A percentile compares a stretch with the other conserved stretches of the same genome.
Evolutionary conservation across 2,329 filamentous ascomycete species (phyloP).

Genomic region (Daldinia eschscholtzii): DNA sequence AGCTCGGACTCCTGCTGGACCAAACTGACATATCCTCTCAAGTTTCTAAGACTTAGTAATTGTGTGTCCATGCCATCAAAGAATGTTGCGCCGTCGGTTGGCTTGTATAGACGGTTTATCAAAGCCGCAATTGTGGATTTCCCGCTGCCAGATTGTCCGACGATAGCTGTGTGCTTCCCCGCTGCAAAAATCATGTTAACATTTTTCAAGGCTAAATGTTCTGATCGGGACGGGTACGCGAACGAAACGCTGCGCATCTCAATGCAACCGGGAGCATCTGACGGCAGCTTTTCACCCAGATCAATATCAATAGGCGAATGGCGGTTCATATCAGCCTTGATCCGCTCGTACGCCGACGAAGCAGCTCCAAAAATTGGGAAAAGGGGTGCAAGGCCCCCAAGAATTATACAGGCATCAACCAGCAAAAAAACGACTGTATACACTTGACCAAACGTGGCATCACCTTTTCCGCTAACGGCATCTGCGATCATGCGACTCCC

Average conservation of each 20-base stretch:
- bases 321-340: conserved; percentile 69
- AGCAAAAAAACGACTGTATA: conserved; percentile 68
- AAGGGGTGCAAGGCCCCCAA: conserved; percentile 73
- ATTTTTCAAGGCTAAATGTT: conserved; percentile 45
- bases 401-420: conserved; percentile 69
- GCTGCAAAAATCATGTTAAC: conserved; percentile 49
- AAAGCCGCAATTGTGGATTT: conserved; percentile 57
- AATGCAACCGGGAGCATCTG: conserved; percentile 31
- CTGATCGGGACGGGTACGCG: conserved; percentile 59
- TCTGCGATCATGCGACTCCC: conserved; percentile 66
- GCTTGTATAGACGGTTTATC: conserved; percentile 67
- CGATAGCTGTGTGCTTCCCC: conserved; percentile 57
- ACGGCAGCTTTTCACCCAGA: conserved; percentile 18
- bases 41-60: conserved; percentile 58
- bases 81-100: conserved; percentile 59
- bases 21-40: conserved; percentile 59
- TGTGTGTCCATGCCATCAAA: conserved; percentile 61
- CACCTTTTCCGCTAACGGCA: conserved; percentile 45
- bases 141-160: conserved; percentile 56
- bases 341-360: conserved; percentile 68
- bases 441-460: conserved; percentile 53
- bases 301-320: conserved; percentile 56
- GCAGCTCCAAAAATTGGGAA: conserved; percentile 71
- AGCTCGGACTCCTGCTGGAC: conserved; percentile 62
- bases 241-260: conserved; percentile 57